phyloP scores from a whole-genome alignment of 139 green algal species.

The Microglena sp. region DNA sequence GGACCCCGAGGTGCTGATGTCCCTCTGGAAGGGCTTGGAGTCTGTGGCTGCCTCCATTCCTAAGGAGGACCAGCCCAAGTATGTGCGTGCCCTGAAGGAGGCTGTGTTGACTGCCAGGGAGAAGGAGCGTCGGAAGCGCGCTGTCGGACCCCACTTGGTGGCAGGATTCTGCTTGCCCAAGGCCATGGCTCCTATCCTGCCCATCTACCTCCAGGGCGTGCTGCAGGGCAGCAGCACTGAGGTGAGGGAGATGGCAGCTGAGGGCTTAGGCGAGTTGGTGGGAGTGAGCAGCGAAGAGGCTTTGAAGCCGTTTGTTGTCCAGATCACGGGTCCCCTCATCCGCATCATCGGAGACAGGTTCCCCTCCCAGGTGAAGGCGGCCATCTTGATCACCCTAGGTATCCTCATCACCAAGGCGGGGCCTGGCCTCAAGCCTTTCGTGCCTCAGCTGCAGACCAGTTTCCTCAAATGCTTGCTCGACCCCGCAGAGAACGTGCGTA shows the following conservation, averaged over 20 bases:
- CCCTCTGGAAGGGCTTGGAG: conserved; percentile 64
- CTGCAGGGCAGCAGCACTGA: conserved; percentile 66
- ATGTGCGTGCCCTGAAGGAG: conserved; percentile 32
- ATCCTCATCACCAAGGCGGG: conserved; percentile 78
- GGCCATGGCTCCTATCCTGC: conserved; percentile 77
- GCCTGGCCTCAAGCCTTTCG: conserved; percentile 84
- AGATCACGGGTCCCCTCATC: conserved; percentile 92
- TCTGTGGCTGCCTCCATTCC: conserved; percentile 60
- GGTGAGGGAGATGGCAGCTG: conserved; percentile 77
- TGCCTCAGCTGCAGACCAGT: conserved; percentile 96
- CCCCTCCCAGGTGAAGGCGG: conserved; percentile 66
- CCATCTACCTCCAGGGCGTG: conserved; percentile 87
- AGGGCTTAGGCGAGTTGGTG: conserved; percentile 86
- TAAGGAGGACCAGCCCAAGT: conserved; percentile 74
- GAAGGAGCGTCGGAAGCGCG: conserved; percentile 59
- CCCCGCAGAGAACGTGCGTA: conserved; percentile 29
- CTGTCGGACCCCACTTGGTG: conserved; percentile 30
- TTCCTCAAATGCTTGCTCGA: conserved; percentile 95
- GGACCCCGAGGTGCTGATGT: conserved; percentile 4
- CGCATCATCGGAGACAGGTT: conserved; percentile 78
- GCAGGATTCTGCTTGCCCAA: conserved; percentile 81
- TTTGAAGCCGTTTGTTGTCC: conserved; percentile 84
- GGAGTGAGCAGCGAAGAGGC: conserved; percentile 60
- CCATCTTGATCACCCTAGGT: conserved; percentile 82
- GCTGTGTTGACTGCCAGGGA: conserved; percentile 56